Evolutionary conservation across 805 yeast genomes (phyloP).

Genomic region (Kregervanrija fluxuum): DNA sequence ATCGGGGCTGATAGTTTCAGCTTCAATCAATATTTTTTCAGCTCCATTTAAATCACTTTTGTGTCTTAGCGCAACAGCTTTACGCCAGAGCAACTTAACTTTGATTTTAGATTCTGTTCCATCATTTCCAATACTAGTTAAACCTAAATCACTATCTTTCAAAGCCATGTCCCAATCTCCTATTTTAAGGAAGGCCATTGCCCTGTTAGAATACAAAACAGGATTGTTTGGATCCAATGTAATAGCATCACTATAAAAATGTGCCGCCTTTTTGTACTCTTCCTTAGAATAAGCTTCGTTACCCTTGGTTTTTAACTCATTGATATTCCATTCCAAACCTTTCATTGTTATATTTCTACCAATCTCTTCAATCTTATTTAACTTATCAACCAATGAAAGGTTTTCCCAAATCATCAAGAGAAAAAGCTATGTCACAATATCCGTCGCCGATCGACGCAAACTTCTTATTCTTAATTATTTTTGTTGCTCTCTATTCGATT

Average conservation of each 20-base stretch:
- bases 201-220: conserved; percentile 57
- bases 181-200: conserved; percentile 55
- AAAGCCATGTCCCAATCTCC: conserved; percentile 42
- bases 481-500: no score
- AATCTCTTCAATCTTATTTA: no score
- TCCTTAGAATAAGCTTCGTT: neutral
- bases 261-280: conserved; percentile 1
- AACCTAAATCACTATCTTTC: conserved; percentile 43
- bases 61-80: conserved; percentile 34
- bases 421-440: no score
- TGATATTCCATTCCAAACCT: no score
- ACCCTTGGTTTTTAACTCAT: conserved; percentile 1
- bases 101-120: conserved; percentile 21
- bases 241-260: conserved; percentile 47
- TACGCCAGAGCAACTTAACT: conserved; percentile 47
- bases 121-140: conserved; percentile 14
- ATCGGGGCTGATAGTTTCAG: conserved; percentile 33
- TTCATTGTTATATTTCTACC: no score
- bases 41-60: conserved; percentile 25
- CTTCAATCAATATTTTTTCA: conserved; percentile 26
- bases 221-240: conserved; percentile 42
- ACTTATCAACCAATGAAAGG: no score
- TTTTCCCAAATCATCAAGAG: no score
- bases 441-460: no score
- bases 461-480: no score